Evolutionary conservation across 805 yeast genomes (phyloP).

Genomic region (Ascoidea tarda): DNA sequence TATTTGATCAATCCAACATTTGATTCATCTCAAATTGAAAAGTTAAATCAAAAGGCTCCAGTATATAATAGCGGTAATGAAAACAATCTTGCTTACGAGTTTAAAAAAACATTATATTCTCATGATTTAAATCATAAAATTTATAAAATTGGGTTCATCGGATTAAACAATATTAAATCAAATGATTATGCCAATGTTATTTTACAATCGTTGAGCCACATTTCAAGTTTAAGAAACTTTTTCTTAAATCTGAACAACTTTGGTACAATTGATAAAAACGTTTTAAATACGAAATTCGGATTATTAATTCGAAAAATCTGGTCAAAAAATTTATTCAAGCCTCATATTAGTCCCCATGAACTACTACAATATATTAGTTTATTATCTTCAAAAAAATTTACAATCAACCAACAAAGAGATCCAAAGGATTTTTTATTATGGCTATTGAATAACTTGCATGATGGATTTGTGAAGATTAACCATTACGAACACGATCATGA

Average conservation of each 20-base stretch:
- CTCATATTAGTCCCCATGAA: constrained; percentile 58
- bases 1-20: constrained; percentile 39
- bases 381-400: constrained; percentile 28
- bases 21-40: constrained; percentile 18
- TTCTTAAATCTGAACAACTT: constrained; percentile 19
- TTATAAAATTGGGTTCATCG: constrained; percentile 53
- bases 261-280: constrained; percentile 12
- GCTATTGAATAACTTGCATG: constrained; percentile 35
- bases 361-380: constrained; percentile 34
- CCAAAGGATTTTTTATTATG: constrained; percentile 49
- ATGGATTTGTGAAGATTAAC: constrained; percentile 11
- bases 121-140: constrained; percentile 28
- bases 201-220: constrained; percentile 41
- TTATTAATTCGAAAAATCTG: constrained; percentile 43
- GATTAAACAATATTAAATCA: constrained; percentile 37
- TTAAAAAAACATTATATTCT: constrained; percentile 10
- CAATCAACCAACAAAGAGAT: constrained; percentile 24
- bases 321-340: constrained; percentile 43
- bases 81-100: background rate
- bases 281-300: constrained; percentile 30
- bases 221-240: constrained; percentile 32
- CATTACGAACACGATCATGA: constrained; percentile 12
- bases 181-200: constrained; percentile 46
- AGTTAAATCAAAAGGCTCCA: constrained; percentile 13
- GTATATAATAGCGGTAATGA: background rate